These are phyloP conservation scores for Gypsophila paniculata DNA, from an alignment of 179 eudicot species.

Conservation along the genomic window DNA sequence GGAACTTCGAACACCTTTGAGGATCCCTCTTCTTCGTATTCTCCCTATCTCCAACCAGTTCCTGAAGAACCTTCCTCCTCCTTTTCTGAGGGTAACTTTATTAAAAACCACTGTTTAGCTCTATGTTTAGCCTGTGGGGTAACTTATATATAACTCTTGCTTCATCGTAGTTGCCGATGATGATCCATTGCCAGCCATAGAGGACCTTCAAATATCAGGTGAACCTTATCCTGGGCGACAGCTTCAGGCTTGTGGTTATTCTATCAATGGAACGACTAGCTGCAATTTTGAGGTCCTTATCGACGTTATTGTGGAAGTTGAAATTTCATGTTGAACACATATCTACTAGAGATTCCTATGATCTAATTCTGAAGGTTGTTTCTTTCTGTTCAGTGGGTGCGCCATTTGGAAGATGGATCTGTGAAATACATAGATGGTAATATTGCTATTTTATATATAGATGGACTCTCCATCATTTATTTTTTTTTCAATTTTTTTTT, in stretches of 20 bases:
- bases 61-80: slow-evolving; percentile 90
- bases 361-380: slow-evolving; percentile 17
- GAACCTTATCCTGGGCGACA: slow-evolving; percentile 85
- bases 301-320: slow-evolving; percentile 9
- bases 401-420: slow-evolving; percentile 96
- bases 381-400: slow-evolving; percentile 71
- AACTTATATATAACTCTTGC: slow-evolving; percentile 14
- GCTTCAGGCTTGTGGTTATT: slow-evolving; percentile 76
- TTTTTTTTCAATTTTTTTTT: too few species aligned
- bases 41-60: slow-evolving; percentile 71
- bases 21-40: slow-evolving; percentile 58
- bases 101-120: slow-evolving; percentile 14
- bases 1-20: slow-evolving; percentile 49
- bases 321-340: slow-evolving; percentile 2
- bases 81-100: slow-evolving; percentile 68
- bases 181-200: slow-evolving; percentile 76
- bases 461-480: not conserved
- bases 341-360: slow-evolving; percentile 11
- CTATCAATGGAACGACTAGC: slow-evolving; percentile 88
- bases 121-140: slow-evolving; percentile 5
- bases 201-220: slow-evolving; percentile 88
- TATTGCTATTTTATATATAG: slow-evolving; percentile 12
- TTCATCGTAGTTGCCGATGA: slow-evolving; percentile 74
- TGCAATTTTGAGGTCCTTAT: slow-evolving; percentile 88
- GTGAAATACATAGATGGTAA: slow-evolving; percentile 86